Conservation (phyloP, 2,329 filamentous ascomycete species). For the Ascosphaera aggregata region DNA sequence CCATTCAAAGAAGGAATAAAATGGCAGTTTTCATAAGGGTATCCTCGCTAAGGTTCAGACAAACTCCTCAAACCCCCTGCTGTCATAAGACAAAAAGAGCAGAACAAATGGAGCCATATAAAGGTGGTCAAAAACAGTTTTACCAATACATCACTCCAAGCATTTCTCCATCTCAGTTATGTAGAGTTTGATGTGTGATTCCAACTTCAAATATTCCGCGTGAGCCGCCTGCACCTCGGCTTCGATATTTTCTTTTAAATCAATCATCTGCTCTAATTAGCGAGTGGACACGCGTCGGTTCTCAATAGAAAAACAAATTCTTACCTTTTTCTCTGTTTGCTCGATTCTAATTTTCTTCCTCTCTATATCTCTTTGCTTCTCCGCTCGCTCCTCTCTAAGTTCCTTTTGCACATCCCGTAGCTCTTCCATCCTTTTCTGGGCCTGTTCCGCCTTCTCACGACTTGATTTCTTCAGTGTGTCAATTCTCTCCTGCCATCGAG, state of each 20-base stretch:
- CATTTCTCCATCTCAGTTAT: constrained; percentile 98
- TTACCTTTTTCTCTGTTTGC: constrained; percentile 94
- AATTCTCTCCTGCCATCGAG: constrained; percentile 69
- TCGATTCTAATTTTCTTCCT: constrained; percentile 80
- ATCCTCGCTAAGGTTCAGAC: no score
- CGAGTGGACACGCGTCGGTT: no score
- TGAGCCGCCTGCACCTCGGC: constrained; percentile 76
- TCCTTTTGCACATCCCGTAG: constrained; percentile 56
- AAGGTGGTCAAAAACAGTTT: no score
- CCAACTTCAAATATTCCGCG: constrained; percentile 93
- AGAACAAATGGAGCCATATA: no score
- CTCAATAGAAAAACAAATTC: no score
- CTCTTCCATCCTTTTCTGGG: constrained; percentile 78
- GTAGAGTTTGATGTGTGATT: constrained; percentile 90
- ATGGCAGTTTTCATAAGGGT: no score
- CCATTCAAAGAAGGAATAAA: no score
- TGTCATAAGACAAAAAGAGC: no score
- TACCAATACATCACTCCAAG: constrained; percentile 17
- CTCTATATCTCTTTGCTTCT: constrained; percentile 84
- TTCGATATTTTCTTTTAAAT: constrained; percentile 93
- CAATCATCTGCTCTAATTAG: constrained; percentile 75
- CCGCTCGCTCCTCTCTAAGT: constrained; percentile 60
- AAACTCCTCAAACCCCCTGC: no score
- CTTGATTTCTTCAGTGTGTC: constrained; percentile 63
- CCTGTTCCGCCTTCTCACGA: constrained; percentile 55